phyloP scores from a whole-genome alignment of 176 grass and related monocot species.

The Neostapfia colusana region DNA sequence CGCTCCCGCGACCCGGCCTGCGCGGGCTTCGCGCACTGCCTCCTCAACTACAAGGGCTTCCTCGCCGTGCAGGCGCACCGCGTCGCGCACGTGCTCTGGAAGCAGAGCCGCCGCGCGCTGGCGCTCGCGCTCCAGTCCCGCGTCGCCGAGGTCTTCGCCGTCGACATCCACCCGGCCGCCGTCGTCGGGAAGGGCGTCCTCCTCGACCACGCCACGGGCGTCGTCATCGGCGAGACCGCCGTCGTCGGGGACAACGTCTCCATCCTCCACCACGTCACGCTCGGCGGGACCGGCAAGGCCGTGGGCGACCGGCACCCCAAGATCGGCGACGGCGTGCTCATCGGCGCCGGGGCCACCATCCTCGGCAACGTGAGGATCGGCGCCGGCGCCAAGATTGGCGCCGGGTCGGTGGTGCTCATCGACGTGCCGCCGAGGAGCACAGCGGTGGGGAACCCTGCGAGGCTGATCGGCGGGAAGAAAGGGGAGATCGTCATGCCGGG shows the following conservation, averaged over 20 bases:
- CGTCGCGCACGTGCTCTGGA: constrained; percentile 81
- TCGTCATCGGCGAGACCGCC: constrained; percentile 92
- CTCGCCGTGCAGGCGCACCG: constrained; percentile 91
- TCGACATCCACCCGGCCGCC: constrained; percentile 91
- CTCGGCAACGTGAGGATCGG: constrained; percentile 89
- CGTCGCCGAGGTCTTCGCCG: constrained; percentile 89
- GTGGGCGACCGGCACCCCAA: constrained; percentile 91
- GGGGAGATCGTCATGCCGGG: constrained; percentile 63
- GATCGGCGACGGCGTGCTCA: constrained; percentile 80
- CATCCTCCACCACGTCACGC: constrained; percentile 95
- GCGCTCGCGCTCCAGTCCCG: constrained; percentile 89
- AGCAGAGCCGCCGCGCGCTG: constrained; percentile 61
- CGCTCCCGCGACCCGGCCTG: constrained; percentile 73
- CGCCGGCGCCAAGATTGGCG: constrained; percentile 82
- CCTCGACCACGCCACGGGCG: constrained; percentile 87
- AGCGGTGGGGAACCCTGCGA: constrained; percentile 82
- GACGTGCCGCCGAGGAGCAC: constrained; percentile 71
- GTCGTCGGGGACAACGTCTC: constrained; percentile 94
- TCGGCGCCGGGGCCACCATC: constrained; percentile 91
- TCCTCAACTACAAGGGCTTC: constrained; percentile 97
- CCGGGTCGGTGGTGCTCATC: constrained; percentile 86
- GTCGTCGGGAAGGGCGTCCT: constrained; percentile 76
- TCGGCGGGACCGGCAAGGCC: constrained; percentile 85
- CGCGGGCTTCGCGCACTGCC: constrained; percentile 75
- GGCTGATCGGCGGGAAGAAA: constrained; percentile 63